Evolutionary conservation across 192 early-diverging fungal genomes (phyloP).

Genomic region (Coemansia sp.): DNA sequence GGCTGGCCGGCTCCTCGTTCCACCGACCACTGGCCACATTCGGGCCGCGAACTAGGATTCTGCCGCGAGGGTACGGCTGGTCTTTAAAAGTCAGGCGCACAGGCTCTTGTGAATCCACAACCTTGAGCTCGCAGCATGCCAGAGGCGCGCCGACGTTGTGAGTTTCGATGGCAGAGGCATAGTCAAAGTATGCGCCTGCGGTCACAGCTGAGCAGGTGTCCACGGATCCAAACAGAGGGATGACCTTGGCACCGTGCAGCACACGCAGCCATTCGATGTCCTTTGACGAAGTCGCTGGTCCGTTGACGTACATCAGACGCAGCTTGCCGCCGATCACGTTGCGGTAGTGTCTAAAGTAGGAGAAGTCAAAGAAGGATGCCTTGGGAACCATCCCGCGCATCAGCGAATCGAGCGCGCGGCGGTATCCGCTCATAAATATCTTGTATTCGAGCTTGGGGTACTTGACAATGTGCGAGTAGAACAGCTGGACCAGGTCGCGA

Average conservation of each 20-base stretch:
- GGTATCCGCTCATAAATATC: constrained; percentile 37
- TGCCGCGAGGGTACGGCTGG: constrained; percentile 42
- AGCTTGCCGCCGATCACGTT: constrained; percentile 48
- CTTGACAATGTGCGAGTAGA: constrained; percentile 40
- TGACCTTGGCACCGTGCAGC: constrained; percentile 43
- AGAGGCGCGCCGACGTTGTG: constrained; percentile 55
- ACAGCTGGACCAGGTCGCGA: constrained; percentile 46
- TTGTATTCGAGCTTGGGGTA: constrained; percentile 45
- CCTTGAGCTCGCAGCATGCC: constrained; percentile 54
- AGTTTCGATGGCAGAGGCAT: constrained; percentile 42
- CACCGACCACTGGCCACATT: constrained; percentile 32
- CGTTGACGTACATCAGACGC: constrained; percentile 44
- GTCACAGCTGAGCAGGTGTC: constrained; percentile 25
- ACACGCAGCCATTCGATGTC: constrained; percentile 49
- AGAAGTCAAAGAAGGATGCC: constrained; percentile 40
- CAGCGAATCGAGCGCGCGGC: constrained; percentile 33
- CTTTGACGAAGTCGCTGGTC: constrained; percentile 25
- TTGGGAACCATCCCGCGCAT: constrained; percentile 41
- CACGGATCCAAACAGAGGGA: constrained; percentile 38
- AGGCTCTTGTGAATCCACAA: constrained; percentile 17
- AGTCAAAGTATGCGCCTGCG: constrained; percentile 44
- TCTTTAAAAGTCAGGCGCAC: constrained; percentile 21
- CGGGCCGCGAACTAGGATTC: constrained; percentile 42
- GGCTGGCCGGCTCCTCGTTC: constrained; percentile 16
- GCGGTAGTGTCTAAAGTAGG: constrained; percentile 58